Percentiles rank a stretch among this genome's conserved stretches.
These are phyloP conservation scores for Xylariales sp. DNA, from an alignment of 2,329 filamentous ascomycete species.

Conservation along the genomic window DNA sequence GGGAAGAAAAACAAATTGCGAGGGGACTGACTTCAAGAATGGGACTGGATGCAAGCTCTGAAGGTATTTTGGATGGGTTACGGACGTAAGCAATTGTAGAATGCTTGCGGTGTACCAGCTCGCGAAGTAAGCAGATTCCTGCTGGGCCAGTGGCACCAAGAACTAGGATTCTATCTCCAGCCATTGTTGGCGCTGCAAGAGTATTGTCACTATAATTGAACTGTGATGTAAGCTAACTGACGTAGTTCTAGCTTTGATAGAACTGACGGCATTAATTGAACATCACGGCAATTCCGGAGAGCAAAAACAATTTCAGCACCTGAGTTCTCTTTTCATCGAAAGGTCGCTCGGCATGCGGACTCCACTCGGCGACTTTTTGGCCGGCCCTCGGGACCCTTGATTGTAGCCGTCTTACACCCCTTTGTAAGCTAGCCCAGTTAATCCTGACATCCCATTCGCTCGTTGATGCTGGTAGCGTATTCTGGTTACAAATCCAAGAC, in stretches of 20 bases:
- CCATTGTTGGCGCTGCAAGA: constrained; percentile 7
- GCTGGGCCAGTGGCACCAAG: constrained; percentile 27
- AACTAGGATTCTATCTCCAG: constrained; percentile 18
- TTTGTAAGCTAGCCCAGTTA: too few relatives aligned
- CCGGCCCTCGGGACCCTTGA: neutral
- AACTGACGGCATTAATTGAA: too few relatives aligned
- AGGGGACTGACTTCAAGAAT: constrained; percentile 13
- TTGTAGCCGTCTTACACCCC: too few relatives aligned
- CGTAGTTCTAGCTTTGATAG: too few relatives aligned
- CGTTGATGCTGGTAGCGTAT: too few relatives aligned
- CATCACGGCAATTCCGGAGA: too few relatives aligned
- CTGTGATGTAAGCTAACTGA: too few relatives aligned
- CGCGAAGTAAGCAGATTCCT: constrained; percentile 23
- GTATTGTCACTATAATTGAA: too few relatives aligned
- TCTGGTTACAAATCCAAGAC: neutral
- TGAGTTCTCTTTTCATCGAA: too few relatives aligned
- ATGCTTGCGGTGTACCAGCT: constrained; percentile 21
- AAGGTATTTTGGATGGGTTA: constrained; percentile 17
- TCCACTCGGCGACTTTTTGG: neutral
- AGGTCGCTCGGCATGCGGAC: neutral
- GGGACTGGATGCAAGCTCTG: constrained; percentile 13
- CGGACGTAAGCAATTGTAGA: constrained; percentile 17
- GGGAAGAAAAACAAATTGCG: neutral
- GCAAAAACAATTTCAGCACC: too few relatives aligned
- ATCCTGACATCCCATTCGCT: too few relatives aligned